Percentiles rank a stretch among this genome's conserved stretches.
These are phyloP conservation scores for Stromatinia cepivora DNA, from an alignment of 2,329 filamentous ascomycete species.

Conservation along the genomic window DNA sequence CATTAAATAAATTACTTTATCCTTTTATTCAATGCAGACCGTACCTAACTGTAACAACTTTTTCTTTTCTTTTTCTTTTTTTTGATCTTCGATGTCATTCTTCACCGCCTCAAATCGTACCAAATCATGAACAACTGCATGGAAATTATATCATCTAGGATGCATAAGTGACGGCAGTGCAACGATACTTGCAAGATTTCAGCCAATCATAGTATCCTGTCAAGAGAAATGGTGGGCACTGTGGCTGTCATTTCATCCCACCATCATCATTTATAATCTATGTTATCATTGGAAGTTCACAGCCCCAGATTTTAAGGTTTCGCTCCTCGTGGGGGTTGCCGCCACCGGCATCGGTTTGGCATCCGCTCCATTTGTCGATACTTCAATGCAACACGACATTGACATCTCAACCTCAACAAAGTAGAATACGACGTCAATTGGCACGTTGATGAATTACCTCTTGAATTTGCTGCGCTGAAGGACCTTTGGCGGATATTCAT, in stretches of 20 bases:
- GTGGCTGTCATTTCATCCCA: conserved; percentile 8
- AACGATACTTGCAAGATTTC: neutral
- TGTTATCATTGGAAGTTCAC: neutral
- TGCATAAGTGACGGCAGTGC: conserved; percentile 7
- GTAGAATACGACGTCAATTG: neutral
- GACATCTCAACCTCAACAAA: conserved; percentile 18
- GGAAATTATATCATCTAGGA: neutral
- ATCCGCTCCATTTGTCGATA: neutral
- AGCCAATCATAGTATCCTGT: neutral
- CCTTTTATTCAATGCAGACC: neutral
- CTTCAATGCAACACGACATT: conserved; percentile 1
- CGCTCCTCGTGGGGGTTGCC: neutral
- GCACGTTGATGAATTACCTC: neutral
- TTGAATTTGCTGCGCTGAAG: neutral
- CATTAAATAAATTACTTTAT: too few species aligned
- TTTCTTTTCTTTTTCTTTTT: neutral
- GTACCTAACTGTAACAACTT: neutral
- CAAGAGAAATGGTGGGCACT: neutral
- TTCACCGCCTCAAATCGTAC: conserved; percentile 13
- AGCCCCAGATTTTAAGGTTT: conserved; percentile 3
- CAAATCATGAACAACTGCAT: conserved; percentile 2
- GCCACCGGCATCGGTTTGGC: neutral
- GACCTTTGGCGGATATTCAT: neutral
- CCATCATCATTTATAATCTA: neutral
- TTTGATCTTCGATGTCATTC: conserved; percentile 6